Evolutionary conservation across 176 grass and related monocot species (phyloP), one percentile per base, ranked within the genome.

Genomic region (Zea luxurians): DNA sequence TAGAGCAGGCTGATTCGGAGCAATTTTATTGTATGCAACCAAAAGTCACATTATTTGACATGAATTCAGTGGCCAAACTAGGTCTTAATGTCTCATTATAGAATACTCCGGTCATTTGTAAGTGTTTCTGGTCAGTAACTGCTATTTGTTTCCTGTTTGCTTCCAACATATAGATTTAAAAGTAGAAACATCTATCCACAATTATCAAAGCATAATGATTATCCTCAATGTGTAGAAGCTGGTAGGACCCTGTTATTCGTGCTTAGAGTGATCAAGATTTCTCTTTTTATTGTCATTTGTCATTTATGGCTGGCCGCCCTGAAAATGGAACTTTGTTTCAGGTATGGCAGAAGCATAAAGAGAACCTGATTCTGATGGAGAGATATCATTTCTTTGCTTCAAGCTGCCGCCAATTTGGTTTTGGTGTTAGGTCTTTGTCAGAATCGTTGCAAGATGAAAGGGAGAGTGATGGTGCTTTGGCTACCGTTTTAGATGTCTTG

Each of bases 281-380:
- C 37, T 9, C 8, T 4, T 47, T 76, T 15, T 36, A 13, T 13
- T 62, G 2, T 76, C 37, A 53, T 8, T 67, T 12, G 36, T 71
- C 68, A 43, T 54, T 69, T 35, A 20, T 66, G 59, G 65, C 17
- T 71, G 16, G 10, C 46, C 60, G 58, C 59, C 47, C 13, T 48
- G 8, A 76, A 48, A 66, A 64, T 66, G 73, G 34, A 49, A 9
- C 11, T 55, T 46, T 61, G 62, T 77, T 77, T 46, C 73, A 98
- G 95, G 91, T 94, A 20, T 98, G 95, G 95, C 83, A 90, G 72
- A 92, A 84, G 50, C 95, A 98, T 82, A 98, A 86, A 66, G 91
- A 92, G 46, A 98, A 98, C 37, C 80, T 98, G 21, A 94, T 98
- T 85, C 74, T 92, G 55, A 94, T 98, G 89, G 95, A 94, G 78